Percentiles rank a stretch among this genome's conserved stretches.
Evolutionary conservation across 176 grass and related monocot genomes (phyloP).

Genomic region (Echinochloa phyllopogon): DNA sequence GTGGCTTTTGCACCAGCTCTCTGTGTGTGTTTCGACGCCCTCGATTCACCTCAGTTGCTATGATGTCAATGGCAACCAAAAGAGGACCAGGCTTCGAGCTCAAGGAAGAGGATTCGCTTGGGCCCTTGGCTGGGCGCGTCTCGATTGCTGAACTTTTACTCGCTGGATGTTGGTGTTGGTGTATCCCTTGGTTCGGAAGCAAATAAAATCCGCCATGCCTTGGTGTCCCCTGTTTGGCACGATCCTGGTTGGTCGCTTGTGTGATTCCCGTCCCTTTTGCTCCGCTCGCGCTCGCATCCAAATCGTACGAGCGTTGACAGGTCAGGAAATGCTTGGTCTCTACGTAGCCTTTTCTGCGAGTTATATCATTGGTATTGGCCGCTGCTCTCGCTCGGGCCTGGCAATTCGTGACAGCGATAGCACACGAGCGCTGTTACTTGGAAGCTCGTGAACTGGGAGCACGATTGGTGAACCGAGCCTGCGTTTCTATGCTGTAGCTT

Average conservation of each 20-base stretch:
- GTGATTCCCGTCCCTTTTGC: slow-evolving; percentile 33
- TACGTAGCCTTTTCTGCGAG: slow-evolving; percentile 18
- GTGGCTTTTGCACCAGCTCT: slow-evolving; percentile 24
- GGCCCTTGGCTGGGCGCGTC: not conserved
- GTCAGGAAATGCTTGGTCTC: slow-evolving; percentile 37
- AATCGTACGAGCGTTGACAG: slow-evolving; percentile 35
- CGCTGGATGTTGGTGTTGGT: not conserved
- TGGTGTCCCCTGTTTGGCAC: slow-evolving; percentile 2
- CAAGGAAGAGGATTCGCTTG: slow-evolving; percentile 20
- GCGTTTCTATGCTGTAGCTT: not conserved
- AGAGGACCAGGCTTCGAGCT: slow-evolving; percentile 12
- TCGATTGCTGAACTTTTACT: not conserved
- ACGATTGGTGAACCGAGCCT: not conserved
- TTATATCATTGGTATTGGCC: not conserved
- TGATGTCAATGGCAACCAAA: slow-evolving; percentile 30
- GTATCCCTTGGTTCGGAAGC: slow-evolving; percentile 42
- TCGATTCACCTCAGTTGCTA: not conserved
- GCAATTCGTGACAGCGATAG: not conserved
- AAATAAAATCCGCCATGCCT: not conserved
- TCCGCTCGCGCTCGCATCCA: slow-evolving; percentile 15
- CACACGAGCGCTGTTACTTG: not conserved
- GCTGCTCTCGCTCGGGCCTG: not conserved
- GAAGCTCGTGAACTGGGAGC: not conserved
- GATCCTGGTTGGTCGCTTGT: slow-evolving; percentile 35
- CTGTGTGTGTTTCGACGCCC: not conserved